A percentile compares a stretch with the other conserved stretches of the same genome.
These are phyloP conservation scores for Erigeron canadensis DNA, from an alignment of 129 eudicot species.

Conservation along the genomic window DNA sequence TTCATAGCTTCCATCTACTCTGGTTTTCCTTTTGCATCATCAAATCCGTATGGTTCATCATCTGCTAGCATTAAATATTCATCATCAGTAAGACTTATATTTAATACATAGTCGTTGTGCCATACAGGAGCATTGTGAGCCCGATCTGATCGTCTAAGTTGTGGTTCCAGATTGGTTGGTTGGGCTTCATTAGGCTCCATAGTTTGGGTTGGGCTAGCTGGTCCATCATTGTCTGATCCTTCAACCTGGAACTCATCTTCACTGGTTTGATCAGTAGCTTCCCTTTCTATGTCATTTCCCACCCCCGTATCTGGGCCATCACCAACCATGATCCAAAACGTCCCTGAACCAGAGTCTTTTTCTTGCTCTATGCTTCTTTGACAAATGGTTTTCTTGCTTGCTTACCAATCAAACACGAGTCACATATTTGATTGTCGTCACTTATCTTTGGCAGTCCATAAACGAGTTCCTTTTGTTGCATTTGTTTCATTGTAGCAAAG, in stretches of 20 bases:
- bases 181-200: neutral
- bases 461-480: neutral
- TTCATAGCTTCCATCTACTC: constrained; percentile 21
- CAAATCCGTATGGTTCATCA: constrained; percentile 16
- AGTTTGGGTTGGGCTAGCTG: neutral
- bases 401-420: neutral
- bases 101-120: neutral
- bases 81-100: neutral
- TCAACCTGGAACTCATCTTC: neutral
- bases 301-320: neutral
- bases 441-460: neutral
- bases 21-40: constrained; percentile 5
- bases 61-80: neutral
- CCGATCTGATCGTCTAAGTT: neutral
- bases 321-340: neutral
- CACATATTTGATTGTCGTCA: neutral
- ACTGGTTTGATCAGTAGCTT: neutral
- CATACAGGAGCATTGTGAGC: neutral
- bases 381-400: neutral
- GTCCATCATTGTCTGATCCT: neutral
- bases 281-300: neutral
- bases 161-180: neutral
- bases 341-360: neutral
- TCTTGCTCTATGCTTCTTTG: neutral
- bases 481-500: neutral